phyloP scores from a whole-genome alignment of 495 filamentous ascomycete genomes.

The Aspergillus conjunctus region DNA sequence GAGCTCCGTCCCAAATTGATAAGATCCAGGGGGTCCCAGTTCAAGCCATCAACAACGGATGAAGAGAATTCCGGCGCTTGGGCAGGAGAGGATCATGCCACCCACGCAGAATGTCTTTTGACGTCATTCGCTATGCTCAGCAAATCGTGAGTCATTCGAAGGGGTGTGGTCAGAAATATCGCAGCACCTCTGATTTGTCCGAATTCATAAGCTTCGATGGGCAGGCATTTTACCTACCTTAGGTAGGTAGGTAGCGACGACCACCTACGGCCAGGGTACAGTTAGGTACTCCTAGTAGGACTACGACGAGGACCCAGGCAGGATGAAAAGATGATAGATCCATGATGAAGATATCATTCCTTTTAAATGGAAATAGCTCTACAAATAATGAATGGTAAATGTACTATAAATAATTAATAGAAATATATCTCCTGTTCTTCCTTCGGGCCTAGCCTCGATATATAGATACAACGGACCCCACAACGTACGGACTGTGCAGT shows the following conservation, averaged over 20 bases:
- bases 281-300: too few species aligned
- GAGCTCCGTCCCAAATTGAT: background rate
- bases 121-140: background rate
- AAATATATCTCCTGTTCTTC: background rate
- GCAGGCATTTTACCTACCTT: too few species aligned
- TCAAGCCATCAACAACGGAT: background rate
- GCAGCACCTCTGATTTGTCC: background rate
- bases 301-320: background rate
- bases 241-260: too few species aligned
- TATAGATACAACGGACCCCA: background rate
- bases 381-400: background rate
- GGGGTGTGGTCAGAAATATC: background rate
- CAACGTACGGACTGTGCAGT: background rate
- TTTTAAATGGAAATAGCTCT: background rate
- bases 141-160: background rate
- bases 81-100: slow-evolving; percentile 23
- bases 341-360: background rate
- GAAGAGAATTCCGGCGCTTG: slow-evolving; percentile 4
- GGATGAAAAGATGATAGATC: background rate
- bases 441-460: background rate
- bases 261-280: background rate
- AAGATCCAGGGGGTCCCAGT: background rate
- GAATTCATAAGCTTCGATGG: background rate
- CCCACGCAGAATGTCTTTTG: background rate
- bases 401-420: background rate